Evolutionary conservation across 228 moss, liverwort and hornwort genomes (phyloP).

Genomic region (Sphagnum magellanicum): DNA sequence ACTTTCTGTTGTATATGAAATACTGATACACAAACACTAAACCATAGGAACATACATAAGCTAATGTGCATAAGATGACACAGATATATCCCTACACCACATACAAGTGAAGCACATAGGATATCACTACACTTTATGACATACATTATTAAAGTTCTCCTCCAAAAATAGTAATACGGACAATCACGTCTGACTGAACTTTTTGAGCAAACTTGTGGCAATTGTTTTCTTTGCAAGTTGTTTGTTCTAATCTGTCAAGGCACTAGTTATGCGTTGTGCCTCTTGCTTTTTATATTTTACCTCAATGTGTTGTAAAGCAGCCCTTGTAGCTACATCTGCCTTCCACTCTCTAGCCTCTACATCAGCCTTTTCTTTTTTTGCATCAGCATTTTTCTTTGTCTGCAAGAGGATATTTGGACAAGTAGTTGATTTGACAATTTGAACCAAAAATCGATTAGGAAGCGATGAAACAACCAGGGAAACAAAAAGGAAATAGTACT

Average conservation of each 20-base stretch:
- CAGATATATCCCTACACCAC: too few relatives aligned
- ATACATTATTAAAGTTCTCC: too few relatives aligned
- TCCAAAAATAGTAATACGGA: too few relatives aligned
- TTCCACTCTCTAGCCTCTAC: slow-evolving; percentile 60
- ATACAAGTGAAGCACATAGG: too few relatives aligned
- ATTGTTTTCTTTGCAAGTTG: slow-evolving; percentile 6
- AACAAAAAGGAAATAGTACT: too few relatives aligned
- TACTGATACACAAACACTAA: neutral
- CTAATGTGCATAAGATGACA: too few relatives aligned
- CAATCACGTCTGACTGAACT: too few relatives aligned
- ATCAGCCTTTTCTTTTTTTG: slow-evolving; percentile 58
- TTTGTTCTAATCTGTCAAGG: neutral
- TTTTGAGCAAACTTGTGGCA: slow-evolving; percentile 22
- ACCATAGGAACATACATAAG: too few relatives aligned
- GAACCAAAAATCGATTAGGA: too few relatives aligned
- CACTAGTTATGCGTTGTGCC: slow-evolving; percentile 16
- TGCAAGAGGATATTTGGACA: slow-evolving; percentile 6
- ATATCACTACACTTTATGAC: too few relatives aligned
- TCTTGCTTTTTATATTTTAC: slow-evolving; percentile 58
- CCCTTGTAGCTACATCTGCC: slow-evolving; percentile 62
- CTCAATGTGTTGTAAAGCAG: slow-evolving; percentile 62
- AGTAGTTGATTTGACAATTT: neutral
- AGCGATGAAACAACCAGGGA: too few relatives aligned
- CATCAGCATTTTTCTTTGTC: slow-evolving; percentile 33
- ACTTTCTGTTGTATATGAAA: neutral